Evolutionary conservation across 2,329 filamentous ascomycete species (phyloP).

Genomic region (Colletotrichum nymphaeae): DNA sequence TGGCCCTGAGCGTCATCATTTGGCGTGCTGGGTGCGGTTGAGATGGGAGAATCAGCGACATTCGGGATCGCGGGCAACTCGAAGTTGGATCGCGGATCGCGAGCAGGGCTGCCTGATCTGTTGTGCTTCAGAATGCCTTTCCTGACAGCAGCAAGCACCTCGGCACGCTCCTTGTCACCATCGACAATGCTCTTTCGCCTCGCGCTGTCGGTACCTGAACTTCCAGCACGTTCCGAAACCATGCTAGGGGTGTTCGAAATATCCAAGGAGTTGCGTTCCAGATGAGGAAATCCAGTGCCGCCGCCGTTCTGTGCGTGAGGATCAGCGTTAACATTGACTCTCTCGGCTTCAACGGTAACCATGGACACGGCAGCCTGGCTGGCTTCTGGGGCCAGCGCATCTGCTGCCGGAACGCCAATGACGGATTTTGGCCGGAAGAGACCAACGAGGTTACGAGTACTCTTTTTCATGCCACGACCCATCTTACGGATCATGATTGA

Average conservation of each 20-base stretch:
- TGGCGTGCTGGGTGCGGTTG: slow-evolving; percentile 89
- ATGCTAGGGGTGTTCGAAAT: slow-evolving; percentile 61
- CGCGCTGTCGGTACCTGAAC: slow-evolving; percentile 68
- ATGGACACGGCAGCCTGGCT: slow-evolving; percentile 91
- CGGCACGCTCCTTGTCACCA: slow-evolving; percentile 88
- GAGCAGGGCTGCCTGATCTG: slow-evolving; percentile 28
- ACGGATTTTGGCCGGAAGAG: slow-evolving; percentile 95
- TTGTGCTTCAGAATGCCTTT: slow-evolving; percentile 96
- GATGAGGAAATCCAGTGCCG: slow-evolving; percentile 83
- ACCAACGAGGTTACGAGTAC: slow-evolving; percentile 88
- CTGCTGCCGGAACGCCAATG: slow-evolving; percentile 79
- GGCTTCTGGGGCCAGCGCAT: slow-evolving; percentile 72
- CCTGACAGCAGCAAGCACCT: slow-evolving; percentile 90
- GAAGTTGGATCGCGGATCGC: slow-evolving; percentile 26
- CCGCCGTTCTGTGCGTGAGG: slow-evolving; percentile 75
- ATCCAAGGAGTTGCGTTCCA: slow-evolving; percentile 86
- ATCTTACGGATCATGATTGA: slow-evolving; percentile 98
- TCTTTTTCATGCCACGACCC: slow-evolving; percentile 98
- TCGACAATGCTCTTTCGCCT: slow-evolving; percentile 90
- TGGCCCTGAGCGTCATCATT: slow-evolving; percentile 79
- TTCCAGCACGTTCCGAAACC: slow-evolving; percentile 63
- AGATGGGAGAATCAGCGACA: slow-evolving; percentile 81
- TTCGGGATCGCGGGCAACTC: slow-evolving; percentile 70
- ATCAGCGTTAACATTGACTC: slow-evolving; percentile 80
- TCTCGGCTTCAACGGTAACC: slow-evolving; percentile 94